Evolutionary conservation across 306 rosid genomes (phyloP).

Genomic region (Inga leiocalycina): DNA sequence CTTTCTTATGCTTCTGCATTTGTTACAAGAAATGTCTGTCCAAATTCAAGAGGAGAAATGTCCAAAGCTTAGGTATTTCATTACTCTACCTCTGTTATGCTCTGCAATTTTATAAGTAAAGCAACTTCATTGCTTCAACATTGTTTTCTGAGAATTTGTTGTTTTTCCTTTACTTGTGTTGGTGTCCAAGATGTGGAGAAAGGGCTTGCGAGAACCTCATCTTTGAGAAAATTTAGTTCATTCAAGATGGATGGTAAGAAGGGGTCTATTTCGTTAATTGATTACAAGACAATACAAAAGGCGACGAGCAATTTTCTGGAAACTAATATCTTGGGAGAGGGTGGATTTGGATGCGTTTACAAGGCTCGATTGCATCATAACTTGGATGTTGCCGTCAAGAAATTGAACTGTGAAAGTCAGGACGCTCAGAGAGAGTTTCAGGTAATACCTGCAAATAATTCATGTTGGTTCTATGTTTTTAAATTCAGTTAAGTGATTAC

Average conservation of each 20-base stretch:
- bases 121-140: conserved; percentile 13
- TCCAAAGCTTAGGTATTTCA: conserved; percentile 44
- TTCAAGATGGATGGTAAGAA: conserved; percentile 60
- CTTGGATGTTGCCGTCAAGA: conserved; percentile 81
- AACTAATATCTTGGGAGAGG: conserved; percentile 80
- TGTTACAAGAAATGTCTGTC: conserved; percentile 42
- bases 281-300: conserved; percentile 75
- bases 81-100: conserved; percentile 26
- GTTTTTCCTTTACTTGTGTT: conserved; percentile 25
- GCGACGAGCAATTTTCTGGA: conserved; percentile 69
- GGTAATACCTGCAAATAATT: conserved; percentile 45
- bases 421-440: conserved; percentile 77
- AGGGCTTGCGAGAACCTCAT: conserved; percentile 59
- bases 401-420: conserved; percentile 61
- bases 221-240: conserved; percentile 67
- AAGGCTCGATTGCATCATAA: conserved; percentile 74
- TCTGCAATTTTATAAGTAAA: neutral
- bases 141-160: conserved; percentile 2
- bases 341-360: conserved; percentile 97
- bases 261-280: conserved; percentile 69
- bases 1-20: conserved; percentile 59
- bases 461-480: neutral
- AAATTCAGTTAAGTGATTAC: conserved; percentile 14
- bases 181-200: conserved; percentile 69
- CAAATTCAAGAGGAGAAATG: conserved; percentile 46